Evolutionary conservation across 345 rosid species (phyloP), one percentile per base, ranked within the genome.

Genomic region (Eucalyptus regnans): DNA sequence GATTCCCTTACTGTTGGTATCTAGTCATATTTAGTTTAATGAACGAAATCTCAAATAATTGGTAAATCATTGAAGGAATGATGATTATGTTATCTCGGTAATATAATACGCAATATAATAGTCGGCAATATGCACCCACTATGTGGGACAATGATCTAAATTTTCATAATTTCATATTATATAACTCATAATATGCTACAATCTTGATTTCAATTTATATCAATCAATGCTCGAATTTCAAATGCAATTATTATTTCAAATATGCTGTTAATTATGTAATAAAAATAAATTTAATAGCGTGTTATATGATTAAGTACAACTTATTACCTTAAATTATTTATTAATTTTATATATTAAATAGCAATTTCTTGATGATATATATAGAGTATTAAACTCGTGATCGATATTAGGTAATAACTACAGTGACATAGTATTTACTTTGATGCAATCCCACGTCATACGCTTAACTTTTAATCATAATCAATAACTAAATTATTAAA

Each of bases 1-100:
- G 99, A 91, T 98, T 89, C 99, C 97, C 16, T 90, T 97, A 50
- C 98, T 97, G 66, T 90, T 97, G 94, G 98, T 95, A 89, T 94
- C 98, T 87, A 52, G 18, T 33, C 81, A 71, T 33, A 18, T 33
- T 0, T 71, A 18, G 81, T 33, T 71, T 33, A 71, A 18, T 71
- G 20, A 31, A 31, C 33, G 9, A 31, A 2, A 66, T 66, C 33
- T 8, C 17, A 16, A 4, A 66, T 66, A 31, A 15, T 31, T 14
- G 79, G 79, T 31, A 66, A 66, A 31, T 16, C 18, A 8, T 66
- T 8, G 22, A 66, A 31, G 79, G 41, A 8, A 15, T 66, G 22
- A 16, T 15, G 41, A 37, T 71, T 71, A 18, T 71, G 0, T 9
- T 37, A 71, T 18, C 3, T 18, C 2, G 23, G 22, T 71, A 37